Evolutionary conservation across 192 early-diverging fungal genomes (phyloP).

Genomic region (Piromyces finnis): DNA sequence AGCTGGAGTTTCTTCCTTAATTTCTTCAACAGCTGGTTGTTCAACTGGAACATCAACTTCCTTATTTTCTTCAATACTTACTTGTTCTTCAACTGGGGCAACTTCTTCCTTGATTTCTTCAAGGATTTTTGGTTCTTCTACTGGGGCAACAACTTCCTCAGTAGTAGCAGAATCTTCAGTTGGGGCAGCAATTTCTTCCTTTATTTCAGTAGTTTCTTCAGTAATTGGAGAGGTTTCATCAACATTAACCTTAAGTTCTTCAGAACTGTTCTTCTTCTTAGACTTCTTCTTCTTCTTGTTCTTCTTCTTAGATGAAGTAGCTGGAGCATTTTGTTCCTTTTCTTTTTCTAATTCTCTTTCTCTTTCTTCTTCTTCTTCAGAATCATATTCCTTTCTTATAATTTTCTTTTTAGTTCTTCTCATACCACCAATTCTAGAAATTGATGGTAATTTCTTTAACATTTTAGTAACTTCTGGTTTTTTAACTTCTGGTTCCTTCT

Average conservation of each 20-base stretch:
- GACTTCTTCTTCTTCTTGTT: background rate
- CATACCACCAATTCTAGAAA: background rate
- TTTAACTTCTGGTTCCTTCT: background rate
- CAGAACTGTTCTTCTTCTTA: background rate
- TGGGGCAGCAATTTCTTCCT: background rate
- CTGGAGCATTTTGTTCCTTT: background rate
- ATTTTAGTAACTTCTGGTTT: background rate
- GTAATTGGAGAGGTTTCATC: no score
- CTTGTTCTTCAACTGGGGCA: background rate
- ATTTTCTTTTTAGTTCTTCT: background rate
- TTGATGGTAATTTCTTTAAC: background rate
- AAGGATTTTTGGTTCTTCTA: no score
- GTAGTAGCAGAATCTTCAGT: background rate
- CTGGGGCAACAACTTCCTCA: no score
- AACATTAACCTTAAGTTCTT: background rate
- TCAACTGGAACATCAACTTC: background rate
- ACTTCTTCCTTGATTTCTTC: background rate
- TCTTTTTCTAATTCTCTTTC: background rate
- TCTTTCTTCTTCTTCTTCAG: background rate
- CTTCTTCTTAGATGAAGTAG: background rate
- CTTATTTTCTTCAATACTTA: background rate
- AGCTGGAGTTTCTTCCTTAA: background rate
- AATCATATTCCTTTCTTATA: background rate
- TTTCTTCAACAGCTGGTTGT: background rate
- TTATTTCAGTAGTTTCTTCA: background rate